Percentiles rank a stretch among this genome's conserved stretches.
Conservation (phyloP, 495 filamentous ascomycete genomes). For the Trichoderma erinaceum region DNA sequence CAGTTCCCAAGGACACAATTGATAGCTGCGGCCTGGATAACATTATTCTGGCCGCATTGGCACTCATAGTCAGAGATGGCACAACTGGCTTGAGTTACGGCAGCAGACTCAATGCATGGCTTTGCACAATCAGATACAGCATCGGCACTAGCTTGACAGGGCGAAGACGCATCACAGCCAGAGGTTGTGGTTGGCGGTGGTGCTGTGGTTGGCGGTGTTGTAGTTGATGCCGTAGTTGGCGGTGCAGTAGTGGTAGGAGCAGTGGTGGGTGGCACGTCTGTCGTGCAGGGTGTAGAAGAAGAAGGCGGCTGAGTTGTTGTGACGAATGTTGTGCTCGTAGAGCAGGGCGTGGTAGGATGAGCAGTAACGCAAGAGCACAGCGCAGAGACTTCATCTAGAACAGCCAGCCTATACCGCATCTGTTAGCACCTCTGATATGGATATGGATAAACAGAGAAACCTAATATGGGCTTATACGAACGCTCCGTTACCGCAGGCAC, state of each 20-base stretch:
- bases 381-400: not conserved
- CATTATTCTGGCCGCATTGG: slow-evolving; percentile 19
- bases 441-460: not conserved
- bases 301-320: not conserved
- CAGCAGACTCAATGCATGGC: slow-evolving; percentile 1
- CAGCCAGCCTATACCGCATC: not conserved
- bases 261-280: not conserved
- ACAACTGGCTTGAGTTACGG: not conserved
- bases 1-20: not conserved
- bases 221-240: not conserved
- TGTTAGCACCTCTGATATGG: not conserved
- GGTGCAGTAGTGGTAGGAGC: not conserved
- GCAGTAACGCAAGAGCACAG: not conserved
- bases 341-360: not conserved
- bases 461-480: not conserved
- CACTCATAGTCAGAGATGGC: slow-evolving; percentile 10
- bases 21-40: not conserved
- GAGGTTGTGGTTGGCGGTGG: not conserved
- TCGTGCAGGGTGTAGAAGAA: not conserved
- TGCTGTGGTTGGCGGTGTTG: not conserved
- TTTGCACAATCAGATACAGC: not conserved
- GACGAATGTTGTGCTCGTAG: not conserved
- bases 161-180: not conserved
- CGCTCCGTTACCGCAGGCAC: slow-evolving; percentile 5
- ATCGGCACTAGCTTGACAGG: not conserved